Conservation (phyloP, 768 basidiomycete species). For the Suillus discolor region DNA sequence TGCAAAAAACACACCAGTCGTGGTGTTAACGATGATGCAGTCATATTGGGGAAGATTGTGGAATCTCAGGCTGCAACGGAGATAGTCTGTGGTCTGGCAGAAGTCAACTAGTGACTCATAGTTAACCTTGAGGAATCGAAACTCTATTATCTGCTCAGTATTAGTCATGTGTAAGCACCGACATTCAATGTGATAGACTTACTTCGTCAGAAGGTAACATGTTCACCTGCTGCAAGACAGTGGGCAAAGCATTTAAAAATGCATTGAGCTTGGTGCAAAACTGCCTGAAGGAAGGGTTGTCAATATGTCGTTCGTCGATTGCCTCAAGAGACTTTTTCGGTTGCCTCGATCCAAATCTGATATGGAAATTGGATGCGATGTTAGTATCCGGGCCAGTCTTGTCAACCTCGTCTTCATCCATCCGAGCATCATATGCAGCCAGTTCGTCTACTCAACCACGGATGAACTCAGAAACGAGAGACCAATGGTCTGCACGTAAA, state of each 20-base stretch:
- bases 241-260: neutral
- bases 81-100: conserved; percentile 26
- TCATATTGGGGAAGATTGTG: conserved; percentile 29
- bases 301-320: neutral
- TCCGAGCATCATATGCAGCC: conserved; percentile 18
- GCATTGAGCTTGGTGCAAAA: neutral
- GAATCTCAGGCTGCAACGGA: conserved; percentile 34
- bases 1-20: no score
- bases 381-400: neutral
- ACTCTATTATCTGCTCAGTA: conserved; percentile 25
- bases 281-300: neutral
- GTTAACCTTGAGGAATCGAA: conserved; percentile 27
- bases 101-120: conserved; percentile 33
- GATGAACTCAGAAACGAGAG: conserved; percentile 12
- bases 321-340: neutral
- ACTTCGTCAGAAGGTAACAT: neutral
- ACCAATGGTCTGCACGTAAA: conserved; percentile 8
- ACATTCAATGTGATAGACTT: neutral
- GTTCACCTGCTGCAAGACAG: neutral
- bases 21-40: conserved; percentile 23
- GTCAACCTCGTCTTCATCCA: neutral
- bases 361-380: neutral
- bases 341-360: neutral
- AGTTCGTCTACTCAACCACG: conserved; percentile 1
- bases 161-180: neutral